Percentiles rank a stretch among this genome's conserved stretches.
Evolutionary conservation across 805 yeast genomes (phyloP).

Genomic region (Barnettozyma populi): DNA sequence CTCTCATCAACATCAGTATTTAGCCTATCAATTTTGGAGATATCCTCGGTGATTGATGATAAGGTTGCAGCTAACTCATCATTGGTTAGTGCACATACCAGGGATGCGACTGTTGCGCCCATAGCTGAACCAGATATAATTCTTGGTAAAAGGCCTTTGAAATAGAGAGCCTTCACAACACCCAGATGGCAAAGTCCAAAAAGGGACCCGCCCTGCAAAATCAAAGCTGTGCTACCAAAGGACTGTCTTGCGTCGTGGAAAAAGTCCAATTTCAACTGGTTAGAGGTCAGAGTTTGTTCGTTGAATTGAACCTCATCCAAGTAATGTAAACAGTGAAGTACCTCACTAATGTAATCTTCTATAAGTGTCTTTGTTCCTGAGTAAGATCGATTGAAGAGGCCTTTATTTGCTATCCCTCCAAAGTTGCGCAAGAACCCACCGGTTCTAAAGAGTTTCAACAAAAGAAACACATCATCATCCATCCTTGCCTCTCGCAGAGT

Average conservation of each 20-base stretch:
- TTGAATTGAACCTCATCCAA: slow-evolving; percentile 35
- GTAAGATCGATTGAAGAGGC: slow-evolving; percentile 73
- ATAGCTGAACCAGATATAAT: slow-evolving; percentile 89
- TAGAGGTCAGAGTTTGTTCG: slow-evolving; percentile 30
- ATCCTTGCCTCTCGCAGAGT: slow-evolving; percentile 57
- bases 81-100: slow-evolving; percentile 69
- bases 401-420: slow-evolving; percentile 81
- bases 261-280: slow-evolving; percentile 61
- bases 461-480: slow-evolving; percentile 44
- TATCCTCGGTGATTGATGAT: slow-evolving; percentile 35
- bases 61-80: slow-evolving; percentile 50
- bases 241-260: slow-evolving; percentile 85
- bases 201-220: slow-evolving; percentile 90
- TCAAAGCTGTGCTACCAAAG: slow-evolving; percentile 84
- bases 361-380: slow-evolving; percentile 86
- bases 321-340: slow-evolving; percentile 58
- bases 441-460: slow-evolving; percentile 63
- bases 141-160: slow-evolving; percentile 70
- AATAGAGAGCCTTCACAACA: slow-evolving; percentile 77
- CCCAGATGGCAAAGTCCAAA: slow-evolving; percentile 95
- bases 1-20: slow-evolving; percentile 53
- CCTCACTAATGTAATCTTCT: slow-evolving; percentile 80
- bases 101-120: slow-evolving; percentile 88
- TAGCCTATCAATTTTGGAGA: slow-evolving; percentile 35
- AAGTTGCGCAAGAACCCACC: slow-evolving; percentile 83